These are phyloP conservation scores for Alnus glutinosa DNA, from an alignment of 306 rosid species.

Conservation along the genomic window DNA sequence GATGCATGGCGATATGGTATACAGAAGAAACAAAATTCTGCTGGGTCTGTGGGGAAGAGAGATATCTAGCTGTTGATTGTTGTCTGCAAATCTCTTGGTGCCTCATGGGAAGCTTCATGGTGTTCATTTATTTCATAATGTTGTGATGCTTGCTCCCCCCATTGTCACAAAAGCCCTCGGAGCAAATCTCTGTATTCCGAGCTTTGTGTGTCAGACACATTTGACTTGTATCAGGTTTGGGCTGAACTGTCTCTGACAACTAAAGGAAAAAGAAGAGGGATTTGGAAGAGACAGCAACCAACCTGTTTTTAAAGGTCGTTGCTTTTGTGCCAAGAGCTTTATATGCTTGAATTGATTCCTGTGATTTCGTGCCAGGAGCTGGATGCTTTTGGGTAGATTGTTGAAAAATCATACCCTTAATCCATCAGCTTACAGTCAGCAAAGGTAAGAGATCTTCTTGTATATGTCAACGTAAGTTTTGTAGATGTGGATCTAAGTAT, in stretches of 20 bases:
- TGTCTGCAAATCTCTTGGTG: conserved; percentile 35
- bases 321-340: conserved; percentile 8
- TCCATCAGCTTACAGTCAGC: conserved; percentile 27
- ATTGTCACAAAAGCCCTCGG: conserved; percentile 19
- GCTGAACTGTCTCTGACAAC: conserved; percentile 11
- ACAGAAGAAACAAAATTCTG: conserved; percentile 68
- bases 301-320: conserved; percentile 4
- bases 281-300: conserved; percentile 28
- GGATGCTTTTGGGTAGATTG: conserved; percentile 45
- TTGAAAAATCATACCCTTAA: conserved; percentile 21
- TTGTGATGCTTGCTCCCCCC: conserved; percentile 32
- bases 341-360: conserved; percentile 35
- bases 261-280: conserved; percentile 1
- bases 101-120: conserved; percentile 30
- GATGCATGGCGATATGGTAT: conserved; percentile 79
- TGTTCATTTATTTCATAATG: conserved; percentile 17
- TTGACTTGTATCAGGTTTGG: neutral
- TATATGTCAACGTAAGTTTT: neutral
- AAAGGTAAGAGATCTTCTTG: conserved; percentile 13
- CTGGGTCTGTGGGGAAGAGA: conserved; percentile 72
- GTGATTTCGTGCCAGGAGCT: conserved; percentile 30
- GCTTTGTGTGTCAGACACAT: neutral
- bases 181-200: conserved; percentile 16
- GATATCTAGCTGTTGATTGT: conserved; percentile 44
- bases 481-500: neutral